phyloP scores from a whole-genome alignment of 2,329 filamentous ascomycete genomes.

The Xylaria sp. region DNA sequence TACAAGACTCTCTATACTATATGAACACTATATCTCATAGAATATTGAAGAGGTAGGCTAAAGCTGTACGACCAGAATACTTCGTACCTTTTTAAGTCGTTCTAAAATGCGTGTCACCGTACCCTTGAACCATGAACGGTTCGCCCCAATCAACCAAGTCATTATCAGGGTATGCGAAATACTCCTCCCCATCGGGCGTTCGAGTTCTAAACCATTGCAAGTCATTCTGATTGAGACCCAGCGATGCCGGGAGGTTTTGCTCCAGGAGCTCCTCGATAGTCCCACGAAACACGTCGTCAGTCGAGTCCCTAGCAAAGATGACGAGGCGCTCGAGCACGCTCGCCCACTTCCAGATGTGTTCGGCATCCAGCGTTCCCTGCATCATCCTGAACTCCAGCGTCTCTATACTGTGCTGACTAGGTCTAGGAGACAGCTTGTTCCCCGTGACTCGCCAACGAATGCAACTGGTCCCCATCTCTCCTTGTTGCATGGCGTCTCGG shows the following conservation, averaged over 20 bases:
- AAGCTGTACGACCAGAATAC: not conserved
- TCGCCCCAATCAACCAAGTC: constrained; percentile 32
- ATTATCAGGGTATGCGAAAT: constrained; percentile 55
- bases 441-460: constrained; percentile 28
- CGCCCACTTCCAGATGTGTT: constrained; percentile 41
- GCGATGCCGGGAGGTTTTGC: not conserved
- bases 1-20: not conserved
- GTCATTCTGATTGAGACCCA: constrained; percentile 16
- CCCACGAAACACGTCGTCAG: constrained; percentile 23
- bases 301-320: constrained; percentile 54
- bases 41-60: not conserved
- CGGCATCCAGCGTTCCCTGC: constrained; percentile 42
- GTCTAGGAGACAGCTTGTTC: not conserved
- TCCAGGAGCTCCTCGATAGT: constrained; percentile 1
- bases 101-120: constrained; percentile 28
- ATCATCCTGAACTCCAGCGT: constrained; percentile 41
- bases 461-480: no score
- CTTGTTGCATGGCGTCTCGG: constrained; percentile 8
- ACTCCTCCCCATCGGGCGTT: not conserved
- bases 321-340: constrained; percentile 34
- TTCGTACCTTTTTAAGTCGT: not conserved
- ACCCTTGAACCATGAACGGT: constrained; percentile 40
- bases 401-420: not conserved
- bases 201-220: constrained; percentile 25
- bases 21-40: not conserved